Base-by-base conservation (phyloP, 2,329 filamentous ascomycete species). In the Fusarium sp. region DNA sequence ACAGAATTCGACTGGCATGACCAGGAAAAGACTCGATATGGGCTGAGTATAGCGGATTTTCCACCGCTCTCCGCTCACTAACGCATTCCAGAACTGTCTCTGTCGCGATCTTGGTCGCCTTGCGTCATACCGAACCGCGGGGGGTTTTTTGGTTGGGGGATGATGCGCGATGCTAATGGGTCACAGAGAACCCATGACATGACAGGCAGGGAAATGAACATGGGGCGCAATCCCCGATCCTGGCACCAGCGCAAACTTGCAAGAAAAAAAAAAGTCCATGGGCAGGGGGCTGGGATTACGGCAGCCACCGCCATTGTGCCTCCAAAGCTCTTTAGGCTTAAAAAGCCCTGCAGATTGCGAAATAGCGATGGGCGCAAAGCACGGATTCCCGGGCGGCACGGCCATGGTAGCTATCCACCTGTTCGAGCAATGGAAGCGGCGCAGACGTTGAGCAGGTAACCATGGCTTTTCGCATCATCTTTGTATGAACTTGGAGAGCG, bases 61-160 rank as follows among this genome's bases (percentile, higher is more conserved):
- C 53, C 66, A 66, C 61, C 61, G 69, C 59, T 68, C 67, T 56
- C 59, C 57, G 69, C 62, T 50, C 55, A 53, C 54, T 56, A 59
- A 69, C 53, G 61, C 65, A 63, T 73, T 70, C 63, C 64, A 73
- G 67, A 58, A 61, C 58, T 54, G 62, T 61, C 59, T 61, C 57
- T 54, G 62, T 59, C 59, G 62, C 57, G 49, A 62, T 59, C 52
- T 62, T 57, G 52, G 65, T 59, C 59, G 53, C 50, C 65, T 73
- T 75, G 73, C 71, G 73, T 75, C 73, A 75, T 75, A 68, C 64
- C 64, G 56, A 72, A 59, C 57, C 53, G 57, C 28, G 57, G 51
- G 51, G 59, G 42, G 62, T 40, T 4, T 47, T 65, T 65, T 59
- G 65, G 47, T 65, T 67, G 67, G 72, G 60, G 69, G 65, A 62